Base-by-base conservation (phyloP, 164 flowering plant species). In the Liquidambar formosana region DNA sequence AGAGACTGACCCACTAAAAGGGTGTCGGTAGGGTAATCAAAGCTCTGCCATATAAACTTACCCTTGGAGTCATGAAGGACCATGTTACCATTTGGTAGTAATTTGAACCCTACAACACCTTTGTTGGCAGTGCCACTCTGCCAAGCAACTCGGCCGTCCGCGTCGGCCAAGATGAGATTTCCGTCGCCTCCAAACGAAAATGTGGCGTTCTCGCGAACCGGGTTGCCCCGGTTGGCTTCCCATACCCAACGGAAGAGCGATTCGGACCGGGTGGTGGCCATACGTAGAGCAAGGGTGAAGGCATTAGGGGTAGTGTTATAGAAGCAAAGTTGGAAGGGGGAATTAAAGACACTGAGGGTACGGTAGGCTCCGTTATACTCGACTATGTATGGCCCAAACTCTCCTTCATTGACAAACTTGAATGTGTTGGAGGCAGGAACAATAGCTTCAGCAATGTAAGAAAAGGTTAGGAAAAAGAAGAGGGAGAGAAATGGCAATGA, bases 201-300 rank as follows among this genome's bases (percentile, higher is more conserved):
- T 13, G 82, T 77, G 61, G 88, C 88, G 22, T 80, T 81, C 41
- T 80, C 85, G 1, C 73, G 25, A 4, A 85, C 86, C 0, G 89
- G 88, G 57, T 74, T 72, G 64, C 77, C 82, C 0, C 87, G 79
- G 69, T 85, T 87, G 48, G 88, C 89, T 14, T 85, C 88, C 89
- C 91, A 87, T 5, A 85, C 89, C 83, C 84, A 82, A 0, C 78
- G 76, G 47, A 66, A 15, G 16, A 74, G 56, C 2, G 76, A 62
- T 56, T 77, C 82, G 10, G 80, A 47, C 9, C 75, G 64, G 4
- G 11, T 18, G 3, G 19, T 19, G 5, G 74, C 85, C 77, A 81
- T 76, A 10, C 83, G 75, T 5, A 85, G 68, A 4, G 85, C 86
- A 2, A 85, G 78, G 13, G 84, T 81, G 81, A 19, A 85, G 23